phyloP scores from a whole-genome alignment of 768 basidiomycete species.

The Myochromella boudieri region DNA sequence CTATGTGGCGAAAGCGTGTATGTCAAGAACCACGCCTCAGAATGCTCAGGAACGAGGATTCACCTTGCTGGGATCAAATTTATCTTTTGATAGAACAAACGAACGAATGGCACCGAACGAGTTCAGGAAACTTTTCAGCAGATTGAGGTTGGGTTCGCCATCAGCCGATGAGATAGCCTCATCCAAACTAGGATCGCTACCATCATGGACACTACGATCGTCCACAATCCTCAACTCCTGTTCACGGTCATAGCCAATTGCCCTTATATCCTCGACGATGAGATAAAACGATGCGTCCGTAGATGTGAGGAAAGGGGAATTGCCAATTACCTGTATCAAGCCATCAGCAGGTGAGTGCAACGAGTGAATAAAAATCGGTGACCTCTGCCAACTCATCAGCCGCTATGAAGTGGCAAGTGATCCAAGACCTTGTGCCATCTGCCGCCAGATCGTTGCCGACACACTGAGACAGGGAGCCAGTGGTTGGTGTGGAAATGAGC shows the following conservation, averaged over 20 bases:
- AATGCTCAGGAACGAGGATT: too few species aligned
- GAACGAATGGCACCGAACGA: constrained; percentile 34
- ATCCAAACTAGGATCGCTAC: neutral
- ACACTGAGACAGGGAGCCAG: constrained; percentile 27
- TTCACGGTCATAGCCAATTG: constrained; percentile 16
- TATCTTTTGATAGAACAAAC: constrained; percentile 23
- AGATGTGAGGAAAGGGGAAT: constrained; percentile 48
- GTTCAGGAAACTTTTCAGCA: constrained; percentile 31
- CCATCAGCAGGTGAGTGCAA: constrained; percentile 9
- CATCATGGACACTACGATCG: constrained; percentile 10
- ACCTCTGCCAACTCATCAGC: constrained; percentile 48
- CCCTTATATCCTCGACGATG: constrained; percentile 32
- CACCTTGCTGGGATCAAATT: constrained; percentile 23
- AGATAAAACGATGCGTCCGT: constrained; percentile 55
- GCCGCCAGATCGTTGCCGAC: constrained; percentile 25
- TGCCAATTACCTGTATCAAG: constrained; percentile 51
- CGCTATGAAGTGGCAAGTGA: constrained; percentile 44
- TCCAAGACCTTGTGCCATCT: constrained; percentile 25
- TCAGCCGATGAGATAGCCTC: neutral
- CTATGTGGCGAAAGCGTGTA: constrained; percentile 20
- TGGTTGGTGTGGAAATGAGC: constrained; percentile 33
- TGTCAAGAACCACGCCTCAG: too few species aligned
- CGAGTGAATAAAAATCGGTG: constrained; percentile 6
- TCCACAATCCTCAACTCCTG: constrained; percentile 8
- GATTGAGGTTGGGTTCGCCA: constrained; percentile 21